Conservation (phyloP, 2,329 filamentous ascomycete genomes). For the Colletotrichum sp. region DNA sequence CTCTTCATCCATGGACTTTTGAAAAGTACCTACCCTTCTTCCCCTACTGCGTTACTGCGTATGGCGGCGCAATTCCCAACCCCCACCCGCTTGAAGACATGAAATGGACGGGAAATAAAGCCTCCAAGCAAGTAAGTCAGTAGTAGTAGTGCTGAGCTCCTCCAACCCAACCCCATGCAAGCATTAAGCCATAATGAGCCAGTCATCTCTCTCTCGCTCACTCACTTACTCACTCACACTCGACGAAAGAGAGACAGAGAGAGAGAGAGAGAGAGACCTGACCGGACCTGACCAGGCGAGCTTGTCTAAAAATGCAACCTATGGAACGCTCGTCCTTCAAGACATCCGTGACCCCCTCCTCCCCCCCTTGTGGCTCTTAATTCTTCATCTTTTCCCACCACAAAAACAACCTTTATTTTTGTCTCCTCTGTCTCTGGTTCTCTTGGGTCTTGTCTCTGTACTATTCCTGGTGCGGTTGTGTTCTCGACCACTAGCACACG, state of each 20-base stretch:
- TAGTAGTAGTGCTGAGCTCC: not conserved
- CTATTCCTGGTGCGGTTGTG: not conserved
- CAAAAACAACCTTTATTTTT: not conserved
- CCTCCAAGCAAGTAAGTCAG: not conserved
- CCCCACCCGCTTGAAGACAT: slow-evolving; percentile 7
- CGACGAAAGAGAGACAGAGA: not conserved
- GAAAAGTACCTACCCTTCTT: not conserved
- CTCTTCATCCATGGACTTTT: not conserved
- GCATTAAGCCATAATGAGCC: not conserved
- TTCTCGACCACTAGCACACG: not conserved
- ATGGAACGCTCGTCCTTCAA: slow-evolving; percentile 11
- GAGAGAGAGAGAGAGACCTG: not conserved
- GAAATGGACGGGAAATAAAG: not conserved
- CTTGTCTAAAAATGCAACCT: slow-evolving; percentile 4
- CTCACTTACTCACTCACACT: not conserved
- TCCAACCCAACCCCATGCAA: not conserved
- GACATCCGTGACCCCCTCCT: slow-evolving; percentile 1
- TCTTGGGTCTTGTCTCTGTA: not conserved
- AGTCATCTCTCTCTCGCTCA: not conserved
- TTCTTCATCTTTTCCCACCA: slow-evolving; percentile 13
- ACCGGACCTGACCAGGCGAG: not conserved
- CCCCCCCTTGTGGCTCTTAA: slow-evolving; percentile 10
- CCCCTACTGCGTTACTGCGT: not conserved
- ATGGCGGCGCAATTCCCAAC: not conserved
- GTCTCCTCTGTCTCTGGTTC: not conserved